A percentile compares a stretch with the other conserved stretches of the same genome.
These are phyloP conservation scores for Urostyla sp. DNA, from an alignment of 73 alveolate genomes.

Conservation along the genomic window DNA sequence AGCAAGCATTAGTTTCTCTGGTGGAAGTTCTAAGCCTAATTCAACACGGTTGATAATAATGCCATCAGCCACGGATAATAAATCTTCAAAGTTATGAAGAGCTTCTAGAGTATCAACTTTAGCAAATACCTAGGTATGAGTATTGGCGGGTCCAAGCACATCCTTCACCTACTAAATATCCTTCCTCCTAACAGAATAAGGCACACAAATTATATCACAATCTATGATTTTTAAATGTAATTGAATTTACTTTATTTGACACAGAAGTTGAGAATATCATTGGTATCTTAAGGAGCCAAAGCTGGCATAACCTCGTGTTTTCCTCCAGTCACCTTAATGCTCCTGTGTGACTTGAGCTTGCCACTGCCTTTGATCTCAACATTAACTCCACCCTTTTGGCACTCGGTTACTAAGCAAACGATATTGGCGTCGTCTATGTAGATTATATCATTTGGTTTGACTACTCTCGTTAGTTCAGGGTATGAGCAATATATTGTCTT, in stretches of 20 bases:
- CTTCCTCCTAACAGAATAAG: constrained; percentile 28
- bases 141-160: constrained; percentile 29
- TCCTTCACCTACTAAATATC: constrained; percentile 36
- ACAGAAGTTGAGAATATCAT: constrained; percentile 5
- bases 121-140: constrained; percentile 40
- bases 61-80: constrained; percentile 53
- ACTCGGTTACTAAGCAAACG: constrained; percentile 75
- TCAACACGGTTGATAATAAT: constrained; percentile 36
- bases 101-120: constrained; percentile 47
- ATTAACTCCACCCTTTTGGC: constrained; percentile 65
- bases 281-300: constrained; percentile 3
- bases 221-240: background rate
- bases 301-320: constrained; percentile 32
- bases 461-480: constrained; percentile 80
- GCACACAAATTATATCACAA: constrained; percentile 30
- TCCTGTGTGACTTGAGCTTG: background rate
- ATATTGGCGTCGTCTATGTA: constrained; percentile 91
- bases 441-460: constrained; percentile 81
- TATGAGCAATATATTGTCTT: constrained; percentile 81
- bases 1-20: constrained; percentile 60
- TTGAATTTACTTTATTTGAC: background rate
- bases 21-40: constrained; percentile 28
- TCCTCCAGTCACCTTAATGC: constrained; percentile 30
- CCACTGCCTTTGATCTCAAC: constrained; percentile 72
- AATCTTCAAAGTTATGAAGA: constrained; percentile 35